Base-by-base conservation (phyloP, 2,329 filamentous ascomycete species). In the Fusarium tupiense region DNA sequence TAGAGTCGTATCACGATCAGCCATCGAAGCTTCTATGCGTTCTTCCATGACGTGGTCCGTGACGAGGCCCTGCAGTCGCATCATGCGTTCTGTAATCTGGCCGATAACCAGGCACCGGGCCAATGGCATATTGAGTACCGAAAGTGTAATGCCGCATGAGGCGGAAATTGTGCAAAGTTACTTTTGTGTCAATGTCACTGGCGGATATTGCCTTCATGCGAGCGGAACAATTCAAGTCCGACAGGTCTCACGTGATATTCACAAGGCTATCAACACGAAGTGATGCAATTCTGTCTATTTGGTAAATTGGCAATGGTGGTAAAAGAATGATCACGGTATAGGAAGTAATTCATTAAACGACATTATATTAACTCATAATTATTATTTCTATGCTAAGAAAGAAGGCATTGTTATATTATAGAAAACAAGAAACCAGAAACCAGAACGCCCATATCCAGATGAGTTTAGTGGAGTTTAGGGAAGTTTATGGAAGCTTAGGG, bases 261-360 rank as follows among this genome's bases (percentile, higher is more conserved):
- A 8, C 8, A 3, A 16, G 1, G 11, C 14, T 20, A 31, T 52
- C 44, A 31, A 22, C n/a, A 20, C 7, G 16, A 19, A 33, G n/a
- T 31, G 26, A 3, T 31, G 5, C 20, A 17, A 31, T 7, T 11
- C 3, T 35, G 14, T 31, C 29, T 31, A 31, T 35, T 35, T 35
- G 33, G 33, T 35, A 17, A 35, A 35, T 35, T 17, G 14, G 14
- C 16, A 35, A 35, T 0, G 5, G 24, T 12, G 17, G 2, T 13
- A 33, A 4, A 10, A 8, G 5, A 8, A 35, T 35, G 2, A 12
- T 38, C 33, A 26, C 24, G 1, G 37, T 8, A 3, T 14, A 3
- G 4, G 11, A 14, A 24, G 7, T 29, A 9, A 12, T 16, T 6
- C 9, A 1, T 16, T n/a, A 1, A 49, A 43, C 6, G 5, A 3